phyloP scores from a whole-genome alignment of 176 grass and related monocot genomes.

The Pontederia crassipes region DNA sequence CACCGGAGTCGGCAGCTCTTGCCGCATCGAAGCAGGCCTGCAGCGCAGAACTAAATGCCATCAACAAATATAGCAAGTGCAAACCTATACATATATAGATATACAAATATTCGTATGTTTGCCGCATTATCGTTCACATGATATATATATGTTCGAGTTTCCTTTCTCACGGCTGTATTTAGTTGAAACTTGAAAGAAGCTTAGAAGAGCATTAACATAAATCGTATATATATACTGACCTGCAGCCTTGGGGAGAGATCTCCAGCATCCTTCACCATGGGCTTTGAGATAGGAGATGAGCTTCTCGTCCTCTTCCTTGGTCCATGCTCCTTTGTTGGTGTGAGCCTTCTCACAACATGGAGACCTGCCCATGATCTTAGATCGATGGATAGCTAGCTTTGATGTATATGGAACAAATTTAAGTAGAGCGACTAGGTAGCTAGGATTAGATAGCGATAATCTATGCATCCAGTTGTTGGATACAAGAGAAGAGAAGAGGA shows the following conservation, averaged over 20 bases:
- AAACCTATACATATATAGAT: background rate
- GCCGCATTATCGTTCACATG: no score
- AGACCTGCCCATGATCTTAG: slow-evolving; percentile 62
- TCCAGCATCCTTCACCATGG: slow-evolving; percentile 76
- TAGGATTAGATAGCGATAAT: no score
- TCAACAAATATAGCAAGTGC: background rate
- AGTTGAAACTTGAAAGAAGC: no score
- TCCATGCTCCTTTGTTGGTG: slow-evolving; percentile 94
- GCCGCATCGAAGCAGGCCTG: slow-evolving; percentile 45
- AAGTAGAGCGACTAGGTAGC: no score
- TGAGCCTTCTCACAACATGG: slow-evolving; percentile 91
- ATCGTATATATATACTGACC: slow-evolving; percentile 13
- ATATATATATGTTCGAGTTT: no score
- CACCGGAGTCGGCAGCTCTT: slow-evolving; percentile 82
- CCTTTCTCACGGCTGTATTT: no score
- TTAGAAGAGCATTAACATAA: no score
- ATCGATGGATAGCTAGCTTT: no score
- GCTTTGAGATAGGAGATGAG: slow-evolving; percentile 60
- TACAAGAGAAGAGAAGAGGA: no score
- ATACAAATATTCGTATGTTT: no score
- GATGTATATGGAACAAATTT: no score
- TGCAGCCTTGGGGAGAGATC: slow-evolving; percentile 73
- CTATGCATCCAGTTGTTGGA: no score
- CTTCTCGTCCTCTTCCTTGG: slow-evolving; percentile 74
- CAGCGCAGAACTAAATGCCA: slow-evolving; percentile 9